Base-by-base conservation (phyloP, 345 rosid species). In the Chamaenerion angustifolium region DNA sequence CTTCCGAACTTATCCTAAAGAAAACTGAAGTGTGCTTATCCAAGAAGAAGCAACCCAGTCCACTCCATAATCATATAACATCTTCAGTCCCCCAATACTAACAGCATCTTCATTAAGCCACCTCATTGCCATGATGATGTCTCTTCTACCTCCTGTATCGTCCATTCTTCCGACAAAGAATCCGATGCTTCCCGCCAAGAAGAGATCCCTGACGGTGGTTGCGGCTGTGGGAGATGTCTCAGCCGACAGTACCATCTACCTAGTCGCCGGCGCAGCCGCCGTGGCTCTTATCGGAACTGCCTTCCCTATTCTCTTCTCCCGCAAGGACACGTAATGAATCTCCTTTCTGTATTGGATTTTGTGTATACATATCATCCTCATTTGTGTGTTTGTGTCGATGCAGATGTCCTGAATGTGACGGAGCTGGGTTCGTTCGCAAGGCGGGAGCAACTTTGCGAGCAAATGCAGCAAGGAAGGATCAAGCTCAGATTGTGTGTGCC, bases 321-420 rank as follows among this genome's bases (percentile, higher is more conserved):
- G 93, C 77, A 75, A 64, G 70, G 97, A 89, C 80, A 54, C 60
- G 97, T 84, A 83, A 75, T 45, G 40, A 4, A 15, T n/a, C n/a
- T 23, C 42, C 42, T n/a, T 40, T 11, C 4, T 11, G 16, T 19
- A 16, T 43, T 18, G 35, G 2, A n/a, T 40, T 11, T 41, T n/a
- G 14, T 53, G 7, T 15, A 11, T 42, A 16, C 4, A 8, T 11
- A n/a, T n/a, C n/a, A n/a, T n/a, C n/a, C n/a, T n/a, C n/a, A n/a
- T n/a, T n/a, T n/a, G n/a, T n/a, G 15, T 18, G 17, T n/a, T 11
- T n/a, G n/a, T n/a, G n/a, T n/a, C n/a, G n/a, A 21, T 21, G 25
- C 64, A 86, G 95, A 57, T 90, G 98, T 65, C 98, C 98, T 10
- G 94, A 75, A 66, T 90, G 98, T 44, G 98, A 90, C 12, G 98